phyloP scores from a whole-genome alignment of 805 yeast genomes.

The Jamesozyma hellenica region DNA sequence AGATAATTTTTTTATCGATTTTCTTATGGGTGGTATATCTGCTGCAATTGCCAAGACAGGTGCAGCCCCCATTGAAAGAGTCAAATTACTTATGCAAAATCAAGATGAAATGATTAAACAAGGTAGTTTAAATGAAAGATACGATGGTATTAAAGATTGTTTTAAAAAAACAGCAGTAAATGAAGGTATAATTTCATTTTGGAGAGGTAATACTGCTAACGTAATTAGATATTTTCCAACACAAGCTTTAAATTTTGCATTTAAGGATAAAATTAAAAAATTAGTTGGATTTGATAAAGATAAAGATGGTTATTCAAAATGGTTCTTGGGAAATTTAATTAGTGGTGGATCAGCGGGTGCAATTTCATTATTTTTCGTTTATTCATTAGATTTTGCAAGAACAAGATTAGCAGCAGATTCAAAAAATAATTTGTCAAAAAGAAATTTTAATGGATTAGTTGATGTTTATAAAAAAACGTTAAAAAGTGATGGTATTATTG shows the following conservation, averaged over 20 bases:
- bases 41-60: constrained; percentile 65
- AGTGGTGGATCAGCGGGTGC: constrained; percentile 98
- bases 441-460: constrained; percentile 88
- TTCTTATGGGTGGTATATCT: constrained; percentile 94
- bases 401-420: constrained; percentile 97
- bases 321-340: constrained; percentile 94
- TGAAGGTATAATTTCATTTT: constrained; percentile 81
- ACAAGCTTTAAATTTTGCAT: constrained; percentile 92
- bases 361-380: constrained; percentile 82
- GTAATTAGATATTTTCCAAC: constrained; percentile 97
- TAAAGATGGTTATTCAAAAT: constrained; percentile 66
- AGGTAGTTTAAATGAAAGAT: constrained; percentile 74
- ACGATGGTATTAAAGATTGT: constrained; percentile 81
- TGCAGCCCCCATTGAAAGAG: constrained; percentile 77
- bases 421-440: constrained; percentile 59
- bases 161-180: constrained; percentile 83
- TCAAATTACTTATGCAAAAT: constrained; percentile 85
- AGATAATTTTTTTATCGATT: constrained; percentile 40
- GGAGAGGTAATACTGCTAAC: constrained; percentile 98
- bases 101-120: constrained; percentile 95
- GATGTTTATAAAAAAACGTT: constrained; percentile 91
- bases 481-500: constrained; percentile 88
- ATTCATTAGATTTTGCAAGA: constrained; percentile 95
- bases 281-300: constrained; percentile 91
- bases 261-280: constrained; percentile 89